These are phyloP conservation scores for Trichoderma afroharzianum DNA, from an alignment of 2,329 filamentous ascomycete species.

Conservation along the genomic window DNA sequence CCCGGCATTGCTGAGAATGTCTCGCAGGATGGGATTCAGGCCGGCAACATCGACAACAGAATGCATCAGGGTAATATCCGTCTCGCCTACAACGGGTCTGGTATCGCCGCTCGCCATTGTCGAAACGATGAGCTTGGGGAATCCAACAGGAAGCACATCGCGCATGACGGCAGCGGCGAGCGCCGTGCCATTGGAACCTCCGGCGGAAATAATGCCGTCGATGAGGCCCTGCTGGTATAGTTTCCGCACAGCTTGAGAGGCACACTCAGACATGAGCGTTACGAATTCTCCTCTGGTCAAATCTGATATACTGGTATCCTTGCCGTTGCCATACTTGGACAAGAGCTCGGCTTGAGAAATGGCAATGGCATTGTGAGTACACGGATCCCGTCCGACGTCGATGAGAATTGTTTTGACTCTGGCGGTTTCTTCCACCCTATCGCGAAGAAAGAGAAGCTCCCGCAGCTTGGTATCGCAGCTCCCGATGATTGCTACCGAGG, in stretches of 20 bases:
- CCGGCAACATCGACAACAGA: constrained; percentile 69
- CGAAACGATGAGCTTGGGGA: constrained; percentile 68
- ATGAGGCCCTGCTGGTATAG: constrained; percentile 39
- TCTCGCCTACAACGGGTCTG: constrained; percentile 61
- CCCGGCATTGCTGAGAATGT: constrained; percentile 60
- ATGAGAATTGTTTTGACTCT: constrained; percentile 26
- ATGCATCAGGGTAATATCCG: constrained; percentile 68
- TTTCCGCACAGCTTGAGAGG: constrained; percentile 38
- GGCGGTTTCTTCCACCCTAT: constrained; percentile 37
- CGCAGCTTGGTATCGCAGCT: constrained; percentile 63
- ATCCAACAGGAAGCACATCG: constrained; percentile 56
- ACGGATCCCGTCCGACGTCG: constrained; percentile 46
- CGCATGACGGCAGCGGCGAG: constrained; percentile 60
- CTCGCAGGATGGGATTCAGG: constrained; percentile 54
- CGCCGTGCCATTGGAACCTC: constrained; percentile 61
- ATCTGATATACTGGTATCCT: constrained; percentile 28
- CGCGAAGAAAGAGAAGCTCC: constrained; percentile 54
- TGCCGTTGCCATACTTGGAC: constrained; percentile 27
- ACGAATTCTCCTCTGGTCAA: constrained; percentile 55
- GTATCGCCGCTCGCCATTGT: constrained; percentile 67
- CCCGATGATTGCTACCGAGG: constrained; percentile 52
- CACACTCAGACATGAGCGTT: constrained; percentile 49
- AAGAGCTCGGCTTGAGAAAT: constrained; percentile 44
- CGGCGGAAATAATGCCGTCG: constrained; percentile 56
- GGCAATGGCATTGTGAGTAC: constrained; percentile 43